phyloP scores from a whole-genome alignment of 2,329 filamentous ascomycete species.

The Ascocoryne sarcoides region DNA sequence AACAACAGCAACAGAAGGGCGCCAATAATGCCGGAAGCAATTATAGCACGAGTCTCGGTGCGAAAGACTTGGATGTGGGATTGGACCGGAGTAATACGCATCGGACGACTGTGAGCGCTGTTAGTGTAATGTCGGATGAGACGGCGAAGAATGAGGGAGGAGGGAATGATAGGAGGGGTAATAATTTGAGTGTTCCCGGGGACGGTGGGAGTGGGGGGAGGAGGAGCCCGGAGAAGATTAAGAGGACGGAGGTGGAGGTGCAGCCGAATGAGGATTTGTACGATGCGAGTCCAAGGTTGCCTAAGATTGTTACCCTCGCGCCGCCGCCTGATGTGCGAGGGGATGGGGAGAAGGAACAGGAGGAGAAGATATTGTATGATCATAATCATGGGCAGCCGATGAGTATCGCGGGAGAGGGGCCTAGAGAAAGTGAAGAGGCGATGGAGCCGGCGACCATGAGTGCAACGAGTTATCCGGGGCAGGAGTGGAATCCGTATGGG shows the following conservation, averaged over 20 bases:
- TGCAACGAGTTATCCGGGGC: constrained; percentile 60
- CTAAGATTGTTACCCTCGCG: constrained; percentile 1
- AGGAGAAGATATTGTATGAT: neutral
- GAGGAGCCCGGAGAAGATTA: constrained; percentile 1
- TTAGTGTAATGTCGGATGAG: constrained; percentile 9
- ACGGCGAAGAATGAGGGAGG: neutral
- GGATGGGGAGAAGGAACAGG: neutral
- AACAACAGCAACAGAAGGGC: constrained; percentile 6
- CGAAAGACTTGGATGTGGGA: neutral
- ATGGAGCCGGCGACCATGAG: constrained; percentile 43
- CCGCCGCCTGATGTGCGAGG: neutral
- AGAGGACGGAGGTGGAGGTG: constrained; percentile 4
- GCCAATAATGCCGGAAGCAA: constrained; percentile 5
- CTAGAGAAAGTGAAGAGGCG: neutral
- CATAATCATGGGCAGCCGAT: neutral
- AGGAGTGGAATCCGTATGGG: constrained; percentile 46
- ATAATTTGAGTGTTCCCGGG: constrained; percentile 4
- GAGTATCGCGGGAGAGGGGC: neutral
- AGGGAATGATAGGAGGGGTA: neutral
- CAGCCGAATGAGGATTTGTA: constrained; percentile 29
- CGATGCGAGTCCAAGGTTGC: constrained; percentile 27
- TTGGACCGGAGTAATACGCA: constrained; percentile 18
- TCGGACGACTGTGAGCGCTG: constrained; percentile 15
- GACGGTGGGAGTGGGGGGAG: neutral
- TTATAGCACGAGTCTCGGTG: neutral